phyloP scores from a whole-genome alignment of 2,329 filamentous ascomycete species.

The Daldinia eschscholtzii region DNA sequence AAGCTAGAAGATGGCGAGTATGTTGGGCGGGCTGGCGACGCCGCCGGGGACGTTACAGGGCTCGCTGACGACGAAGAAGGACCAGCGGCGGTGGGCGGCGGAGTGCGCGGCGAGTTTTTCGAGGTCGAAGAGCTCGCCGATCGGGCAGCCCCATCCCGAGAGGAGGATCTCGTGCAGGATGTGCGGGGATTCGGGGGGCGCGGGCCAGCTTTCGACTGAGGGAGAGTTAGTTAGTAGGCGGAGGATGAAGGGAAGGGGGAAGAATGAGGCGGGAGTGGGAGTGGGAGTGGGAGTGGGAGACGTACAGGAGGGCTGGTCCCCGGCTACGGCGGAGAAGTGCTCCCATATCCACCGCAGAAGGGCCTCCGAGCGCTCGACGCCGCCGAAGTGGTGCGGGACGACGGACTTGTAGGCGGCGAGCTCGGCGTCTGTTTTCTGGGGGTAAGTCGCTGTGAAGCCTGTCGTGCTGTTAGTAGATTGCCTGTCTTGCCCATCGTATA shows the following conservation, averaged over 20 bases:
- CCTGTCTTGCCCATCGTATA: neutral
- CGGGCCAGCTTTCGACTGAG: slow-evolving; percentile 55
- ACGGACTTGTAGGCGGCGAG: slow-evolving; percentile 55
- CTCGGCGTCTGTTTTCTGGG: slow-evolving; percentile 54
- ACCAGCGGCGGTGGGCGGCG: slow-evolving; percentile 54
- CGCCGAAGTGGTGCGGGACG: slow-evolving; percentile 59
- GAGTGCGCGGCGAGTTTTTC: slow-evolving; percentile 60
- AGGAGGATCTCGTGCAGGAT: slow-evolving; percentile 61
- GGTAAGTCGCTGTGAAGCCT: slow-evolving; percentile 60
- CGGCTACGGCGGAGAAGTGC: slow-evolving; percentile 59
- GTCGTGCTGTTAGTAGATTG: slow-evolving; percentile 13
- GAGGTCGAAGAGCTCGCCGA: slow-evolving; percentile 64
- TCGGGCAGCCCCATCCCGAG: slow-evolving; percentile 63
- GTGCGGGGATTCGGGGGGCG: slow-evolving; percentile 22
- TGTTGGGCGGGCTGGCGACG: slow-evolving; percentile 56
- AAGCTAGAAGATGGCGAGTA: slow-evolving; percentile 56
- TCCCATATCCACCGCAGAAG: slow-evolving; percentile 58
- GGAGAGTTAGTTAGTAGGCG: neutral
- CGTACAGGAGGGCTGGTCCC: slow-evolving; percentile 56
- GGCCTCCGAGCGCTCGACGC: slow-evolving; percentile 61
- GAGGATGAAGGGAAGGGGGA: neutral
- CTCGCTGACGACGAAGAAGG: slow-evolving; percentile 63
- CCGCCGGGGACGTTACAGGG: slow-evolving; percentile 59
- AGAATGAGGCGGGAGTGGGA: neutral
- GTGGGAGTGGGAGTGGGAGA: neutral